Conservation (phyloP, 257 asterid genomes). For the Ophiorrhiza pumila region DNA sequence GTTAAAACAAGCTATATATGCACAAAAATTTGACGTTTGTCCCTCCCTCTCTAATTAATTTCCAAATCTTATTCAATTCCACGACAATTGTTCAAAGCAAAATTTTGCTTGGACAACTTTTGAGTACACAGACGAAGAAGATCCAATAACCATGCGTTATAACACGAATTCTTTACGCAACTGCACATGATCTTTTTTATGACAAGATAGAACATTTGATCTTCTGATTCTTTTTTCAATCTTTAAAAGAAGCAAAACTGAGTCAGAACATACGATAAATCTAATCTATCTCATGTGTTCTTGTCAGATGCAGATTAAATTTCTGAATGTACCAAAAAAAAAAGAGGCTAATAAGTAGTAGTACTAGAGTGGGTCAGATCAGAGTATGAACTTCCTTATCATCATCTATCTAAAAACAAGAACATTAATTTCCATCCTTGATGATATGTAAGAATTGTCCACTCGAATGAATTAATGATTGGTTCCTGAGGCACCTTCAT, state of each 20-base stretch:
- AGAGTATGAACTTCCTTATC: slow-evolving; percentile 5
- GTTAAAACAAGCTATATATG: too few relatives aligned
- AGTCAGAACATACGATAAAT: background rate
- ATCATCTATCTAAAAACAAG: background rate
- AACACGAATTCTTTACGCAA: background rate
- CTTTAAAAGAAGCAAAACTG: background rate
- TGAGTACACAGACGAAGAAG: too few relatives aligned
- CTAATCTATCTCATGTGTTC: background rate
- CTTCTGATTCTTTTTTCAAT: too few relatives aligned
- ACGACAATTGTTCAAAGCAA: background rate
- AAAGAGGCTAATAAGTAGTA: background rate
- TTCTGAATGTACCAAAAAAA: background rate
- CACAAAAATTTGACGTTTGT: too few relatives aligned
- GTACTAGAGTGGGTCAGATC: background rate
- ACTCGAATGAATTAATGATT: slow-evolving; percentile 3
- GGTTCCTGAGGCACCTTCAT: slow-evolving; percentile 4
- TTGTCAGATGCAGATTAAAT: background rate
- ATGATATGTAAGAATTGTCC: background rate
- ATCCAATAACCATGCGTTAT: too few relatives aligned
- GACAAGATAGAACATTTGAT: too few relatives aligned
- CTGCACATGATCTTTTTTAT: background rate
- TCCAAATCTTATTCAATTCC: too few relatives aligned
- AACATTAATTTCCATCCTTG: background rate
- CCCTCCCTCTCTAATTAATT: too few relatives aligned
- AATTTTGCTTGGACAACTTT: background rate